These are phyloP conservation scores for Centrapalus pauciflorus DNA, from an alignment of 129 eudicot genomes.

Conservation along the genomic window DNA sequence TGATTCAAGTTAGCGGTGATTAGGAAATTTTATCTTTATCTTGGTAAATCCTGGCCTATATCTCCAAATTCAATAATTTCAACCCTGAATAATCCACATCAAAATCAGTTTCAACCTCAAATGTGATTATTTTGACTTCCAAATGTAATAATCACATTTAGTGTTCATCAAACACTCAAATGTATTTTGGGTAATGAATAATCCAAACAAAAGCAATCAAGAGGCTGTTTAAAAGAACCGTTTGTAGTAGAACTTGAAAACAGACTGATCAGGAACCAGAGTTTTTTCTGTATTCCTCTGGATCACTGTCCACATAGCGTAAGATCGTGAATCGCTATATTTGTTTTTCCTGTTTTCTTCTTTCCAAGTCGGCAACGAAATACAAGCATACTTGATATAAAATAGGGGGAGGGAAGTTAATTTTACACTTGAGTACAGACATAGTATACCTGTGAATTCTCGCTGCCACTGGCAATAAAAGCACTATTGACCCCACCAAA, in stretches of 20 bases:
- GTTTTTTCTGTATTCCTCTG: too few relatives aligned
- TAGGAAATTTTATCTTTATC: neutral
- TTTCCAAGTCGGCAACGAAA: neutral
- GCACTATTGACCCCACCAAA: slow-evolving; percentile 75
- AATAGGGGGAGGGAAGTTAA: neutral
- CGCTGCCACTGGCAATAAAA: slow-evolving; percentile 94
- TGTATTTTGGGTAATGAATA: neutral
- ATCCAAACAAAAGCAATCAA: neutral
- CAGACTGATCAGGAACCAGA: too few relatives aligned
- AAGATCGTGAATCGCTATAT: too few relatives aligned
- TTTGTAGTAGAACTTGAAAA: neutral
- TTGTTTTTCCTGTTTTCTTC: neutral
- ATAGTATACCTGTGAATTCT: slow-evolving; percentile 65
- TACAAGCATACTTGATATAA: neutral
- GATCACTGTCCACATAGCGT: too few relatives aligned
- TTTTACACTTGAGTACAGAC: neutral
- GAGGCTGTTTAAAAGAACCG: neutral
- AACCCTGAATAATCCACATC: neutral
- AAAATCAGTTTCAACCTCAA: neutral
- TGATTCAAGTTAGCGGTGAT: neutral
- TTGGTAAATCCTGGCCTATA: neutral
- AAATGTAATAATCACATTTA: neutral
- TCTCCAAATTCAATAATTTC: neutral
- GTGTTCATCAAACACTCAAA: neutral
- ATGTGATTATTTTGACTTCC: neutral